These are phyloP conservation scores for Vigna angularis DNA, from an alignment of 306 rosid species.

Conservation along the genomic window DNA sequence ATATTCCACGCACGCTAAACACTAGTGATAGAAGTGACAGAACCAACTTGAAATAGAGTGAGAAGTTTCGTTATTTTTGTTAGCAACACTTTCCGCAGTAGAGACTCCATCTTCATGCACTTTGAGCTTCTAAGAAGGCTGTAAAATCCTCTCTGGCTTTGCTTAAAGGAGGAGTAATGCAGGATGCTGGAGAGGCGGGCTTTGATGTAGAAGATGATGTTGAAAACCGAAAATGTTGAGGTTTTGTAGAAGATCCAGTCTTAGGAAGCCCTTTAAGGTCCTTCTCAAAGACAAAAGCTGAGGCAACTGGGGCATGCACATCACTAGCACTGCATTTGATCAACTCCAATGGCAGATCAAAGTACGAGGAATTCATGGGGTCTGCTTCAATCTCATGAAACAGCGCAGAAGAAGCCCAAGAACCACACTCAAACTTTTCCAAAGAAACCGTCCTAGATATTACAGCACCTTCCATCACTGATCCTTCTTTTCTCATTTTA, in stretches of 20 bases:
- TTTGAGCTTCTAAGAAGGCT: conserved; percentile 72
- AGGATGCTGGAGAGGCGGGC: conserved; percentile 67
- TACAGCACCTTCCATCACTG: conserved; percentile 37
- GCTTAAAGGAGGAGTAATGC: conserved; percentile 72
- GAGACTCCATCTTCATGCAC: conserved; percentile 42
- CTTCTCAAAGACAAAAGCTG: conserved; percentile 63
- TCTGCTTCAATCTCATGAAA: conserved; percentile 54
- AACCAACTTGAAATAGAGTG: neutral
- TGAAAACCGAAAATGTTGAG: conserved; percentile 71
- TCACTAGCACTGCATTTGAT: conserved; percentile 59
- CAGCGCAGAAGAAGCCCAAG: conserved; percentile 81
- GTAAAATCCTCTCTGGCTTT: conserved; percentile 79
- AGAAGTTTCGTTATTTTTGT: neutral
- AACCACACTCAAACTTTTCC: conserved; percentile 94
- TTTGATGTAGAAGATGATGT: conserved; percentile 56
- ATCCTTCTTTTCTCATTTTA: conserved; percentile 54
- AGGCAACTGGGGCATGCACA: conserved; percentile 56
- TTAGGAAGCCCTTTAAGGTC: conserved; percentile 65
- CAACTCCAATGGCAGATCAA: conserved; percentile 83
- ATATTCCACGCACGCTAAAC: neutral
- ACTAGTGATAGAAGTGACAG: neutral
- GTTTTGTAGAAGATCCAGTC: conserved; percentile 56
- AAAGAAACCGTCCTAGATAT: conserved; percentile 77
- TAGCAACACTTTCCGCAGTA: neutral
- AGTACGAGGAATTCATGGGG: conserved; percentile 54